Evolutionary conservation across 2,329 filamentous ascomycete species (phyloP).

Genomic region (Daldinia eschscholtzii): DNA sequence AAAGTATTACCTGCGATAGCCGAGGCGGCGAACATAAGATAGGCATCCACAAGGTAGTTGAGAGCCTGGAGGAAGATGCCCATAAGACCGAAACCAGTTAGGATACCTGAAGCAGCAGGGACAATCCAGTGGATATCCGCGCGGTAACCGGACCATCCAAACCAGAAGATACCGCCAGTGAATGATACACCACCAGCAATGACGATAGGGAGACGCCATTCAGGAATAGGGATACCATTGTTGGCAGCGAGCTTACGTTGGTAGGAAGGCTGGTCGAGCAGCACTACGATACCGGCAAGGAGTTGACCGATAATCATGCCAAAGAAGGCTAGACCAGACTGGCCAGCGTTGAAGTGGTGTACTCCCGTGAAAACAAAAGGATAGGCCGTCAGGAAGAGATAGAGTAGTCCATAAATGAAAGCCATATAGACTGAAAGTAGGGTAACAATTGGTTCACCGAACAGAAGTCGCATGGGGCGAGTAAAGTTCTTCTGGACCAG

Average conservation of each 20-base stretch:
- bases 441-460: constrained; percentile 77
- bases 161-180: constrained; percentile 79
- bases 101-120: constrained; percentile 70
- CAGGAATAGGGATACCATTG: constrained; percentile 72
- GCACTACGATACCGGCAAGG: constrained; percentile 73
- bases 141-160: constrained; percentile 77
- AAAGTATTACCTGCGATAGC: constrained; percentile 87
- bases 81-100: constrained; percentile 81
- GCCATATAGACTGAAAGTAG: constrained; percentile 78
- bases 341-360: constrained; percentile 76
- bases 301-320: constrained; percentile 83
- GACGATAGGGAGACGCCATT: constrained; percentile 75
- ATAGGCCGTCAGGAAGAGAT: constrained; percentile 88
- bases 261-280: constrained; percentile 75
- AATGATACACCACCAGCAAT: constrained; percentile 72
- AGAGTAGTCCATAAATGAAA: constrained; percentile 80
- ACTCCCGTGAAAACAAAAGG: constrained; percentile 81
- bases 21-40: constrained; percentile 80
- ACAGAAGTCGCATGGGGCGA: constrained; percentile 74
- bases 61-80: constrained; percentile 84
- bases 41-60: constrained; percentile 85
- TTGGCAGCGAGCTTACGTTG: constrained; percentile 76
- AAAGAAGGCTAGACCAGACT: constrained; percentile 84
- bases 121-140: constrained; percentile 72
- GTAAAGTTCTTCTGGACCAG: constrained; percentile 75